Base-by-base conservation (phyloP, 73 alveolate species). In the Paramecium sonneborni region DNA sequence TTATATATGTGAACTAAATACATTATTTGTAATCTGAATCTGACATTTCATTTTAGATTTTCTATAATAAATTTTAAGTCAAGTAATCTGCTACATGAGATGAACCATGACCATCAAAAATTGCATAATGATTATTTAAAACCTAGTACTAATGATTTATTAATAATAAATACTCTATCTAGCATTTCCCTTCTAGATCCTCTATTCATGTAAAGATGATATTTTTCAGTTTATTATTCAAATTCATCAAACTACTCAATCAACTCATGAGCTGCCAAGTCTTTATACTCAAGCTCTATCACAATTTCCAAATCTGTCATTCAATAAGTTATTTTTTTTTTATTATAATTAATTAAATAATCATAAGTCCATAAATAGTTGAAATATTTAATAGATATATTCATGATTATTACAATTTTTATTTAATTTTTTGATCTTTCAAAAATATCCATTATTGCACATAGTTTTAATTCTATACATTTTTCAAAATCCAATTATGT, bases 161-260 rank as follows among this genome's bases (percentile, higher is more conserved):
- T 23, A 20, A 24, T 23, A 43, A 43, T 11, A 21, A 23, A 41
- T 79, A 79, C 90, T 46, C 90, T 79, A 79, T 79, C 90, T 12
- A 79, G n/a, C 74, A 43, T 43, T 43, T 79, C 90, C 10, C 90
- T 20, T 41, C 90, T 46, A 10, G 76, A 79, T 18, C 90, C 90
- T 79, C 90, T 79, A 14, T 79, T 79, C 90, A 79, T 79, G 76
- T 79, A 79, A 18, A 79, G 76, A 39, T 79, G 90, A 23, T 44
- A 46, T 43, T 24, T 23, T 79, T 62, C 39, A 20, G 69, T 43
- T 21, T 32, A 41, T 24, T 30, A 24, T 12, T 79, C 90, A 79
- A 24, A 79, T 21, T 79, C 90, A 79, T 79, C 90, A 79, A 43
- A 79, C 14, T 20, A 9, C 10, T 79, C 90, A 43, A 21, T 21